phyloP scores from a whole-genome alignment of 495 filamentous ascomycete genomes.

The Penicillium salamii region DNA sequence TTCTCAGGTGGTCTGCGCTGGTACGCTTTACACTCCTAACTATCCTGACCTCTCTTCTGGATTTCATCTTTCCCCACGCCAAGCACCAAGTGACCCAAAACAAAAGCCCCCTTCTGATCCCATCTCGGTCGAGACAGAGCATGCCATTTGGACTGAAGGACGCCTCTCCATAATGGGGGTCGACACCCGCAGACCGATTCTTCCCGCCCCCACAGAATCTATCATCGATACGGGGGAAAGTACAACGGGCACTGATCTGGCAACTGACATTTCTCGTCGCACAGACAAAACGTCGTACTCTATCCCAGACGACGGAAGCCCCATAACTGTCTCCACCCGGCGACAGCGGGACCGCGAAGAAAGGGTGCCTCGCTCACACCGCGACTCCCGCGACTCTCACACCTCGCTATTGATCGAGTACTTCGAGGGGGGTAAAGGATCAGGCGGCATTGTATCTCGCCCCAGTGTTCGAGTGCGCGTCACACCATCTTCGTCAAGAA shows the following conservation, averaged over 20 bases:
- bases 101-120: conserved; percentile 16
- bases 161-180: conserved; percentile 61
- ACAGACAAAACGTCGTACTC: conserved; percentile 84
- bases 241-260: conserved; percentile 68
- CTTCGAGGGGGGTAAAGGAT: conserved; percentile 82
- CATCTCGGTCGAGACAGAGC: conserved; percentile 18
- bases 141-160: conserved; percentile 32
- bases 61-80: conserved; percentile 18
- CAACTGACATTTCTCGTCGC: conserved; percentile 70
- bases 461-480: conserved; percentile 95
- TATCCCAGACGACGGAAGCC: conserved; percentile 92
- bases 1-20: conserved; percentile 24
- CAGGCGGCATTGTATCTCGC: conserved; percentile 56
- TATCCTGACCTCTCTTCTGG: background rate
- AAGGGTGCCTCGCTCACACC: conserved; percentile 47
- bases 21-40: conserved; percentile 23
- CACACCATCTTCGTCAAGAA: conserved; percentile 69
- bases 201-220: conserved; percentile 79
- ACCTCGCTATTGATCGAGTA: conserved; percentile 97
- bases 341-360: conserved; percentile 53
- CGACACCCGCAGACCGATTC: conserved; percentile 63
- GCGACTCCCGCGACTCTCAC: conserved; percentile 71
- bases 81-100: conserved; percentile 14
- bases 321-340: conserved; percentile 78
- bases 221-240: conserved; percentile 62